phyloP scores from a whole-genome alignment of 2,329 filamentous ascomycete genomes.

The Xylariaceae sp. region DNA sequence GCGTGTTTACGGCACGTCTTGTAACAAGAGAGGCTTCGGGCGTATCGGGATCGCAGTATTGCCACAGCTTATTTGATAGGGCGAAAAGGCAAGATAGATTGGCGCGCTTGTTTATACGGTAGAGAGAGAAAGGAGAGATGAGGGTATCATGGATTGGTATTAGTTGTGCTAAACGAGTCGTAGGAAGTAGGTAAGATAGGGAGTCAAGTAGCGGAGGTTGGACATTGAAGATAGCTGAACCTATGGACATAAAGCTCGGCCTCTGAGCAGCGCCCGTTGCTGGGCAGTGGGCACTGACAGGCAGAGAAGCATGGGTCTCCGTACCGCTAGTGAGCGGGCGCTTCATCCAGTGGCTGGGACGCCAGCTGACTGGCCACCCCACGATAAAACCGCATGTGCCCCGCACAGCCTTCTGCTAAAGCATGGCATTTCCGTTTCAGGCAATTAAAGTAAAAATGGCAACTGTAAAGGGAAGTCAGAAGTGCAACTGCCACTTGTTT shows the following conservation, averaged over 20 bases:
- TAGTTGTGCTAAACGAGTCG: not conserved
- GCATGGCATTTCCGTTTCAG: not conserved
- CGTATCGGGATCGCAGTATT: constrained; percentile 1
- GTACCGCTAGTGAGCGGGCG: too few relatives aligned
- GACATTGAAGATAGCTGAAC: constrained; percentile 7
- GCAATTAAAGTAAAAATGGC: not conserved
- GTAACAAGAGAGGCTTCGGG: too few relatives aligned
- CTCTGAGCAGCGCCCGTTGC: constrained; percentile 4
- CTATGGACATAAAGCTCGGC: too few relatives aligned
- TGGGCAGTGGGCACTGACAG: too few relatives aligned
- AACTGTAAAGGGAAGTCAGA: not conserved
- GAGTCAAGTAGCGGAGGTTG: constrained; percentile 5
- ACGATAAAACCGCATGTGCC: constrained; percentile 12
- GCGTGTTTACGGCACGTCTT: constrained; percentile 1
- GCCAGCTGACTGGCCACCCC: constrained; percentile 12
- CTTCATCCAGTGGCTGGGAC: constrained; percentile 10
- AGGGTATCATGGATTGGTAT: not conserved
- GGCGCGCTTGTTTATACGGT: too few relatives aligned
- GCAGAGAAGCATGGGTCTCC: too few relatives aligned
- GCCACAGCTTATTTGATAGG: too few relatives aligned
- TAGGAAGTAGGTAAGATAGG: not conserved
- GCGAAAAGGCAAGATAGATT: too few relatives aligned
- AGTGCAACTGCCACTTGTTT: too few relatives aligned
- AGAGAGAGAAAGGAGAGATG: not conserved
- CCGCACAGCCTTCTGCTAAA: constrained; percentile 1